Conservation (phyloP, 768 basidiomycete genomes). For the Termitomyces heimii region DNA sequence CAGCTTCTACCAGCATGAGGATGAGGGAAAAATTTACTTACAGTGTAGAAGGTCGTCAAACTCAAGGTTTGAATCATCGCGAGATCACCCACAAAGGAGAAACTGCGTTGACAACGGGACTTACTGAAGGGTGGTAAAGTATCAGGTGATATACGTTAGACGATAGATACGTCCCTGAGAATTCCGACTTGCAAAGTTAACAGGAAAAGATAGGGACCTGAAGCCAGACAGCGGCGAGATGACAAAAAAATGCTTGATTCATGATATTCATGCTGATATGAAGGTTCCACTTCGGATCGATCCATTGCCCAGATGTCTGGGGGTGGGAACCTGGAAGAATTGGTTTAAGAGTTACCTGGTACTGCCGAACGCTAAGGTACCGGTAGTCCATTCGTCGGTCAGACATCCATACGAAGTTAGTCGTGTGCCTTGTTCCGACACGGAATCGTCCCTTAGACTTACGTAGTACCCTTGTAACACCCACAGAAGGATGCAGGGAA, state of each 20-base stretch:
- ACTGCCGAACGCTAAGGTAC: not conserved
- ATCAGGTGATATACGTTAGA: not conserved
- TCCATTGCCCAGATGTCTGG: not conserved
- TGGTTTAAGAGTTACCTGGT: not conserved
- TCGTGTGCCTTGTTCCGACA: not conserved
- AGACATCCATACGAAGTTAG: not conserved
- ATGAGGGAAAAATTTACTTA: not conserved
- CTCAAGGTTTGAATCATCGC: not conserved
- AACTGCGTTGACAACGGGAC: slow-evolving; percentile 1
- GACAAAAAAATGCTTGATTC: not conserved
- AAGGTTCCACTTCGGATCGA: too few relatives aligned
- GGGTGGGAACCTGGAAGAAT: not conserved
- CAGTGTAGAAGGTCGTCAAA: not conserved
- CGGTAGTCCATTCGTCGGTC: not conserved
- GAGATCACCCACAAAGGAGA: not conserved
- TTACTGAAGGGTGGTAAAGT: not conserved
- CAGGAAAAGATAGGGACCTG: not conserved
- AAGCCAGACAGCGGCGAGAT: not conserved
- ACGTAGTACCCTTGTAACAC: not conserved
- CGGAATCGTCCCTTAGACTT: not conserved
- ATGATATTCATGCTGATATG: not conserved
- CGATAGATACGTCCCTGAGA: not conserved
- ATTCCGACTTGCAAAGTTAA: not conserved
- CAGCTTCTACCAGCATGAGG: not conserved
- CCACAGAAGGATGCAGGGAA: not conserved